Evolutionary conservation across 495 filamentous ascomycete genomes (phyloP).

Genomic region (Neurospora sp.): DNA sequence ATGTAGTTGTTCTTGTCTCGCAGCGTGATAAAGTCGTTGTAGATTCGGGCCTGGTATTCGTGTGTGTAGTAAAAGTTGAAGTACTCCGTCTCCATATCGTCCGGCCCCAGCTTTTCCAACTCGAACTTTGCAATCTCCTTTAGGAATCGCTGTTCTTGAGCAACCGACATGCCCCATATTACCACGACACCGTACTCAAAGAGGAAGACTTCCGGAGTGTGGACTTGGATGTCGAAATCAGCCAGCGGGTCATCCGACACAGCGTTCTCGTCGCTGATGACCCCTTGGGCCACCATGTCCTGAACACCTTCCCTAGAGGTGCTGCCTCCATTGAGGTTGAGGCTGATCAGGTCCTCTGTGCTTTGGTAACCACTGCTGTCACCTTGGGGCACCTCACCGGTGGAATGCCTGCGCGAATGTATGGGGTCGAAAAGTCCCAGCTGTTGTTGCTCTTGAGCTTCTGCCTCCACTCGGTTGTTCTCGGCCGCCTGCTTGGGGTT

Average conservation of each 20-base stretch:
- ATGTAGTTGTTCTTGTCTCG: conserved; percentile 92
- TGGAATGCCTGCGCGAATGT: conserved; percentile 45
- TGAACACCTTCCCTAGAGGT: conserved; percentile 5
- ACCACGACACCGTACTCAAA: conserved; percentile 99
- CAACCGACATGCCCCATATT: conserved; percentile 93
- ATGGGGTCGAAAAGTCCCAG: conserved; percentile 40
- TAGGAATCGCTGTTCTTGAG: conserved; percentile 77
- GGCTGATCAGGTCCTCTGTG: conserved; percentile 21
- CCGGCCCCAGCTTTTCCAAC: conserved; percentile 70
- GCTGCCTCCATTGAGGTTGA: conserved; percentile 12
- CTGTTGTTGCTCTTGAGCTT: conserved; percentile 16
- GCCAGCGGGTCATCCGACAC: conserved; percentile 21
- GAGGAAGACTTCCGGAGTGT: conserved; percentile 88
- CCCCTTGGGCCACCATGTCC: conserved; percentile 16
- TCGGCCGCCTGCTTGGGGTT: conserved; percentile 18
- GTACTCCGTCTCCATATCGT: conserved; percentile 88
- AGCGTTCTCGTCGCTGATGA: conserved; percentile 15
- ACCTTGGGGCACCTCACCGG: conserved; percentile 9
- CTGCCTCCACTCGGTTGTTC: conserved; percentile 5
- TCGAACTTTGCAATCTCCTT: conserved; percentile 97
- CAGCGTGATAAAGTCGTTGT: conserved; percentile 96
- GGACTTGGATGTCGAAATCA: conserved; percentile 66
- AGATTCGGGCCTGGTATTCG: conserved; percentile 95
- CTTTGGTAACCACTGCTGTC: conserved; percentile 4
- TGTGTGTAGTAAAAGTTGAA: conserved; percentile 99